phyloP scores from a whole-genome alignment of 345 rosid genomes.

The Brassica cretica region DNA sequence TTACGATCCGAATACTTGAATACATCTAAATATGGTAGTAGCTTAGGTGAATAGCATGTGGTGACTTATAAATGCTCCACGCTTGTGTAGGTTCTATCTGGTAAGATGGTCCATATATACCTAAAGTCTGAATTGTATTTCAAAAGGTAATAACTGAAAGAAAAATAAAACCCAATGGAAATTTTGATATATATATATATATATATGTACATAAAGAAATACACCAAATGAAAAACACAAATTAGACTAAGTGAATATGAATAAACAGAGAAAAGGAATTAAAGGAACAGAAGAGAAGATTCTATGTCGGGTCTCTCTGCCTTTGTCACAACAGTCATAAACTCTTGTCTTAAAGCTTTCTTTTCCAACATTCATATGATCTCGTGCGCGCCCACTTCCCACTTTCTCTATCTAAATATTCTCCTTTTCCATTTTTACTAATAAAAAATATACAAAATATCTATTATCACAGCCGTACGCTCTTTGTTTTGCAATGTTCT shows the following conservation, averaged over 20 bases:
- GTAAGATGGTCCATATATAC: conserved; percentile 33
- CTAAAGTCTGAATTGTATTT: conserved; percentile 8
- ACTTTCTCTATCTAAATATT: conserved; percentile 13
- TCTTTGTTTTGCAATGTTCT: conserved; percentile 21
- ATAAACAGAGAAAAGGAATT: conserved; percentile 15
- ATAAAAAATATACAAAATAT: neutral
- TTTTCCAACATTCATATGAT: conserved; percentile 40
- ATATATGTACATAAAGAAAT: conserved; percentile 6
- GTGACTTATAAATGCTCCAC: conserved; percentile 25
- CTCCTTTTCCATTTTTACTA: neutral
- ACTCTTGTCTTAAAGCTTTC: conserved; percentile 38
- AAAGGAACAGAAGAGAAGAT: conserved; percentile 38
- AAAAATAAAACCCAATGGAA: neutral
- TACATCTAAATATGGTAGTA: conserved; percentile 31
- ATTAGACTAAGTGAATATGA: neutral
- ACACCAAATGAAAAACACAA: conserved; percentile 13
- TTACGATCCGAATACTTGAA: conserved; percentile 25
- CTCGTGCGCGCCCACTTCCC: conserved; percentile 38
- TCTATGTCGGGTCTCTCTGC: conserved; percentile 37
- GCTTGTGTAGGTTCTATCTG: conserved; percentile 34
- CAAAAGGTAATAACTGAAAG: neutral
- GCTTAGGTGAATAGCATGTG: conserved; percentile 41
- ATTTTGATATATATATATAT: neutral
- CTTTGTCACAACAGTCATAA: conserved; percentile 45
- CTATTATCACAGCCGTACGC: conserved; percentile 23